Conservation (phyloP, 176 grass and related monocot species). For the Zoysia pacifica region DNA sequence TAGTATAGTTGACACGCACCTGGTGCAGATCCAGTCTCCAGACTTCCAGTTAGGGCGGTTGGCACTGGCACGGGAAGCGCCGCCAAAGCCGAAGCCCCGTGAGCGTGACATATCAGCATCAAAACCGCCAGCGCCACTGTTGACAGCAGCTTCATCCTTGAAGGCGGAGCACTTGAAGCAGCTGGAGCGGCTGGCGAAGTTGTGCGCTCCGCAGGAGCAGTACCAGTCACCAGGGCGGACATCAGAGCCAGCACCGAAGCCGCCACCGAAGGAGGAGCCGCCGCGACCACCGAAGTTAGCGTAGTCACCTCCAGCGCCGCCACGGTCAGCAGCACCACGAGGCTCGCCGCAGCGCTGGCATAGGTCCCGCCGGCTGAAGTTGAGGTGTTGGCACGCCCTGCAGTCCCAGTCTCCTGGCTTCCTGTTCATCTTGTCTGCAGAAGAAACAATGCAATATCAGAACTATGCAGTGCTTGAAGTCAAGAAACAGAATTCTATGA, state of each 20-base stretch:
- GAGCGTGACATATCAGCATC: slow-evolving; percentile 70
- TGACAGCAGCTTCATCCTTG: slow-evolving; percentile 76
- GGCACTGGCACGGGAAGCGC: slow-evolving; percentile 30
- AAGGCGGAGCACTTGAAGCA: slow-evolving; percentile 88
- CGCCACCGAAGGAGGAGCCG: slow-evolving; percentile 59
- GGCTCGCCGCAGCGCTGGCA: slow-evolving; percentile 85
- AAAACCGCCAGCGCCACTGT: slow-evolving; percentile 61
- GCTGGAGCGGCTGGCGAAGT: slow-evolving; percentile 94
- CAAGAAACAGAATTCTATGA: slow-evolving; percentile 32
- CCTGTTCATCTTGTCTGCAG: slow-evolving; percentile 85
- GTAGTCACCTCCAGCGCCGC: slow-evolving; percentile 54
- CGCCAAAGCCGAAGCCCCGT: slow-evolving; percentile 64
- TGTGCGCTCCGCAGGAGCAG: slow-evolving; percentile 85
- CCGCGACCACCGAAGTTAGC: slow-evolving; percentile 67
- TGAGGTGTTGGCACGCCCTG: slow-evolving; percentile 95
- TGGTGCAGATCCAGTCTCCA: slow-evolving; percentile 97
- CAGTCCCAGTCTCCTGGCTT: slow-evolving; percentile 99
- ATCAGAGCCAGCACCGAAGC: slow-evolving; percentile 65
- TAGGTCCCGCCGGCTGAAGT: slow-evolving; percentile 89
- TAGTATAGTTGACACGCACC: slow-evolving; percentile 45
- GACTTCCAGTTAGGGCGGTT: slow-evolving; percentile 86
- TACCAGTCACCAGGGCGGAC: slow-evolving; percentile 97
- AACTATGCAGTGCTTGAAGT: neutral
- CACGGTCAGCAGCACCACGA: slow-evolving; percentile 56
- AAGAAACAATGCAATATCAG: neutral